Base-by-base conservation (phyloP, 2,329 filamentous ascomycete genomes). In the Epichloe sibirici region DNA sequence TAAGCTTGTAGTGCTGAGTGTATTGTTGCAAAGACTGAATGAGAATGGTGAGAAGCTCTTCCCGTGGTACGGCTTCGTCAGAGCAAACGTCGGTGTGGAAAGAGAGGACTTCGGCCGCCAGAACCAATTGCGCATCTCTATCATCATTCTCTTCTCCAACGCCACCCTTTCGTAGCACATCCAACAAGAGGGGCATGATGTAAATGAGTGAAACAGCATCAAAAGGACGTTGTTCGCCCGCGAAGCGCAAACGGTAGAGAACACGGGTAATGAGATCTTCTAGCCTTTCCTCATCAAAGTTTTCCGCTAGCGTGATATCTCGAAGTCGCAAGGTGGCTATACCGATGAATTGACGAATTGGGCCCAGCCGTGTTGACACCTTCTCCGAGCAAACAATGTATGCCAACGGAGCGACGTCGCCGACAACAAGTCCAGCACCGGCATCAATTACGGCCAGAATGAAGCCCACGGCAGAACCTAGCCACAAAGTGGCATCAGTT, bases 221-320 rank as follows among this genome's bases (percentile, higher is more conserved):
- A 60, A 98, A 90, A 0, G 91, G 90, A n/a, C 90, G 82, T 66
- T 97, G 91, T 65, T 97, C 93, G 50, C 88, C 86, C 39, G 90
- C 79, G 66, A 95, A 95, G 15, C 90, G 85, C 51, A 98, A 74
- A 47, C 91, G 85, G 67, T 97, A 97, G 5, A 98, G 73, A 1
- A 97, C 82, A 66, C 93, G 81, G 3, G 91, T 96, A 12, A 95
- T 77, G 12, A 97, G 79, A 53, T 85, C 82, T 52, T 89, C 88
- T 8, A 97, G 74, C n/a, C 86, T 81, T 64, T 97, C 93, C 57
- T 86, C 76, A 56, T 84, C 78, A 54, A 91, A 76, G 50, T 86
- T 81, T 11, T 84, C 77, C 0, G 88, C 78, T 3, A 98, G 70
- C 9, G 87, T 79, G 37, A 89, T 82, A 8, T 83, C 85, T 54